Evolutionary conservation across 306 rosid genomes (phyloP).

Genomic region (Rosa rugosa): DNA sequence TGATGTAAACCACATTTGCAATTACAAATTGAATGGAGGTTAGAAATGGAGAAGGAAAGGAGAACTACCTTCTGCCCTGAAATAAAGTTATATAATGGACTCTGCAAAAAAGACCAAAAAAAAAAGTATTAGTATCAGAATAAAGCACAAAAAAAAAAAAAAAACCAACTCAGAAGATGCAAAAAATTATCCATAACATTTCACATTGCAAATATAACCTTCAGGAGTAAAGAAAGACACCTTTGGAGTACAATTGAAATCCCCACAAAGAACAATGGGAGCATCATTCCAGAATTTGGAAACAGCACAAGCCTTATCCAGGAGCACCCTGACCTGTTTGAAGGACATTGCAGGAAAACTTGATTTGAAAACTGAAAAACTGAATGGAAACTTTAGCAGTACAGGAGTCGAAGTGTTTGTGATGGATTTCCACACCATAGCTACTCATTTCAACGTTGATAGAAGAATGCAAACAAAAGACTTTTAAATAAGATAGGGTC

Average conservation of each 20-base stretch:
- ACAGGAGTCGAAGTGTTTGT: conserved; percentile 16
- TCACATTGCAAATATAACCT: conserved; percentile 14
- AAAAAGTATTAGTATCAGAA: conserved; percentile 8
- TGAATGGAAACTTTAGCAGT: conserved; percentile 18
- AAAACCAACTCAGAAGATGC: not conserved
- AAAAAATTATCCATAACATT: not conserved
- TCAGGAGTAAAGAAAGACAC: conserved; percentile 39
- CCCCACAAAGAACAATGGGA: conserved; percentile 89
- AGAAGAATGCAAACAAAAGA: not conserved
- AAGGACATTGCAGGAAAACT: conserved; percentile 24
- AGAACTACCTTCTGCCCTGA: conserved; percentile 67
- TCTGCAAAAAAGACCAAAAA: conserved; percentile 46
- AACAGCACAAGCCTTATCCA: conserved; percentile 70
- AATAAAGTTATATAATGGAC: conserved; percentile 85
- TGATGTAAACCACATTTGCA: conserved; percentile 18
- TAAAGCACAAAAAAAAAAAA: conserved; percentile 17
- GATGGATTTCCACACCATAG: conserved; percentile 10
- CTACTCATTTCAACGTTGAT: not conserved
- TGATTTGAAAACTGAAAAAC: conserved; percentile 27
- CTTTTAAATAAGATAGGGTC: not conserved
- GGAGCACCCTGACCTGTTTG: conserved; percentile 79
- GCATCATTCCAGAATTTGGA: conserved; percentile 81
- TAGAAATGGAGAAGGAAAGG: conserved; percentile 16
- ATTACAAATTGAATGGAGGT: conserved; percentile 21
- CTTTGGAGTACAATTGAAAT: conserved; percentile 96